Evolutionary conservation across 345 rosid genomes (phyloP), one percentile per base, ranked within the genome.

Genomic region (Limnanthes douglasii): DNA sequence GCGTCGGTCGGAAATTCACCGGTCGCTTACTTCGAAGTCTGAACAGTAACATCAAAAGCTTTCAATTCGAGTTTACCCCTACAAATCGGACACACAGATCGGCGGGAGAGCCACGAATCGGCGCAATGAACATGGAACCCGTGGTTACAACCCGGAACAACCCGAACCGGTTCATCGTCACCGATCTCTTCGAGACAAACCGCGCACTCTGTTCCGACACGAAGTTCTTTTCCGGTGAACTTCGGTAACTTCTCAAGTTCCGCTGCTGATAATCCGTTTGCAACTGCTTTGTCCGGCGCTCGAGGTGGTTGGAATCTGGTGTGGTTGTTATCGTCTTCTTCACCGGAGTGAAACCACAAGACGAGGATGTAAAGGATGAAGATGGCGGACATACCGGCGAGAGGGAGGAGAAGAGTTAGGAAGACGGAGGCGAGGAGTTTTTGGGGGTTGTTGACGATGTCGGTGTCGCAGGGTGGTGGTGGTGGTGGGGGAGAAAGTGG

Each of bases 91-190:
- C 94, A 86, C 11, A 62, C 49, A 2, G 84, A 19, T 6, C 65
- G 69, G 33, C 61, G 49, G 0, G 65, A 59, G n/a, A 86, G 79
- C 97, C 97, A 86, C 38, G 83, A 45, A 51, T 86, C 94, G 3
- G 70, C 78, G 36, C 97, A 86, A 20, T 70, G 39, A 34, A 68
- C 53, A 46, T 86, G 97, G 34, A 81, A 86, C 10, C 94, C 86
- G 29, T 86, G 92, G 49, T 70, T 78, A 43, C 97, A 81, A 14
- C 86, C 84, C 10, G 97, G 96, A 30, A 86, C 66, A 40, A 72
- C 8, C 18, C 94, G 57, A 6, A 72, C 78, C 22, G 60, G 46
- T 34, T 86, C 66, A 25, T 69, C 72, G 2, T 25, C 40, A 19
- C 57, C 92, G 8, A 86, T 63, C 44, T 81, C 77, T 30, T 82